These are phyloP conservation scores for Raffaelea albimanens DNA, from an alignment of 2,329 filamentous ascomycete species.

Conservation along the genomic window DNA sequence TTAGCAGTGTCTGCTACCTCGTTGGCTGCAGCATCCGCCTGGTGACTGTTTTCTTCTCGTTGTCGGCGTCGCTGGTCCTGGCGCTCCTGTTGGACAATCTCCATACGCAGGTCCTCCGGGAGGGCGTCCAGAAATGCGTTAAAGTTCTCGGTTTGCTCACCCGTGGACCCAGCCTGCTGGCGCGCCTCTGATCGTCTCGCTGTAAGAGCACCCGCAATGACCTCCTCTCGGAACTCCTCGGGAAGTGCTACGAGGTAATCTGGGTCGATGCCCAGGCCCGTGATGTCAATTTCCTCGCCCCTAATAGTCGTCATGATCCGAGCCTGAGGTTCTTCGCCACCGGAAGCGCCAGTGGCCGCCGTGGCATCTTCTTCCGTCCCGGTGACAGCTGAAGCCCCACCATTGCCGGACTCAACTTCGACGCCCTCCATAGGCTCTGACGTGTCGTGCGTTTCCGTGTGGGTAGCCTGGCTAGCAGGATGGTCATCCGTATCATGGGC, in stretches of 20 bases:
- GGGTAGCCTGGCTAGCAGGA: slow-evolving; percentile 26
- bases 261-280: slow-evolving; percentile 84
- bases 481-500: slow-evolving; percentile 19
- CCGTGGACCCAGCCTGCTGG: slow-evolving; percentile 51
- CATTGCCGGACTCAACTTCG: slow-evolving; percentile 3
- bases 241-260: slow-evolving; percentile 96
- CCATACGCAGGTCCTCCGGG: slow-evolving; percentile 79
- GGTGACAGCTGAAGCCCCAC: not conserved
- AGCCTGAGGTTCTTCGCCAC: slow-evolving; percentile 11
- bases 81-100: slow-evolving; percentile 84
- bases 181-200: slow-evolving; percentile 71
- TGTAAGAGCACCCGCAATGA: slow-evolving; percentile 83
- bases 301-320: slow-evolving; percentile 77
- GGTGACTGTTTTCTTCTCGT: slow-evolving; percentile 69
- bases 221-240: slow-evolving; percentile 91
- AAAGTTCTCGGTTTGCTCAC: slow-evolving; percentile 74
- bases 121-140: slow-evolving; percentile 90
- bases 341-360: not conserved
- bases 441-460: too few relatives aligned
- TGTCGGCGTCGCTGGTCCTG: slow-evolving; percentile 81
- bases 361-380: slow-evolving; percentile 1
- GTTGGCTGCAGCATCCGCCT: slow-evolving; percentile 24
- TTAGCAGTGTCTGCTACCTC: slow-evolving; percentile 20
- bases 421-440: slow-evolving; percentile 48
- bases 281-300: slow-evolving; percentile 85